Evolutionary conservation across 1,139 yeast genomes (phyloP).

Genomic region (Saccharomyces hybrid): DNA sequence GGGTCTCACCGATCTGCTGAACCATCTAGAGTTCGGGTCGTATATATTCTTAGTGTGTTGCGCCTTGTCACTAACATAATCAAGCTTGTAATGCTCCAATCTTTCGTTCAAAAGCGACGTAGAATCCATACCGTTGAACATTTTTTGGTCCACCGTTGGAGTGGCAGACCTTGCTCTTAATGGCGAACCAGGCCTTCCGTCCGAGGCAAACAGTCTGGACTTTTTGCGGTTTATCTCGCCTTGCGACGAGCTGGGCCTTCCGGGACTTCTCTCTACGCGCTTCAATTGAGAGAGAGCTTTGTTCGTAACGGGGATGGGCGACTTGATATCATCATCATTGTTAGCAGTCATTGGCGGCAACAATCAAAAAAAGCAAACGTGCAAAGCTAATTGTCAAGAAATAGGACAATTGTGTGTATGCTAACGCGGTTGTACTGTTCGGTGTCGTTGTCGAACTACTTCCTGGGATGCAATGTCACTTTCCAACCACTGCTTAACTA

Average conservation of each 20-base stretch:
- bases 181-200: conserved; percentile 4
- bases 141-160: conserved; percentile 16
- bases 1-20: conserved; percentile 44
- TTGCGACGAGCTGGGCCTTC: conserved; percentile 16
- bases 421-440: neutral
- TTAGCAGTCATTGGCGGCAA: neutral
- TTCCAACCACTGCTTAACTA: neutral
- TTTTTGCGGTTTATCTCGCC: conserved; percentile 18
- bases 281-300: neutral
- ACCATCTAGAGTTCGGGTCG: conserved; percentile 51
- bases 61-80: conserved; percentile 47
- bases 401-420: neutral
- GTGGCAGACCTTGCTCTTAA: conserved; percentile 24
- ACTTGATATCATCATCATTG: conserved; percentile 1
- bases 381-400: neutral
- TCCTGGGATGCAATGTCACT: neutral
- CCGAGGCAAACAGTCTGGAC: conserved; percentile 14
- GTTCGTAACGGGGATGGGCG: conserved; percentile 1
- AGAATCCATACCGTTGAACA: conserved; percentile 17
- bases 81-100: conserved; percentile 46
- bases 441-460: neutral
- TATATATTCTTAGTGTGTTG: conserved; percentile 37
- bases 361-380: neutral
- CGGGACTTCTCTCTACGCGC: neutral
- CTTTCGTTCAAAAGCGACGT: conserved; percentile 31